Base-by-base conservation (phyloP, 768 basidiomycete genomes). In the Tephrocybe sp. region DNA sequence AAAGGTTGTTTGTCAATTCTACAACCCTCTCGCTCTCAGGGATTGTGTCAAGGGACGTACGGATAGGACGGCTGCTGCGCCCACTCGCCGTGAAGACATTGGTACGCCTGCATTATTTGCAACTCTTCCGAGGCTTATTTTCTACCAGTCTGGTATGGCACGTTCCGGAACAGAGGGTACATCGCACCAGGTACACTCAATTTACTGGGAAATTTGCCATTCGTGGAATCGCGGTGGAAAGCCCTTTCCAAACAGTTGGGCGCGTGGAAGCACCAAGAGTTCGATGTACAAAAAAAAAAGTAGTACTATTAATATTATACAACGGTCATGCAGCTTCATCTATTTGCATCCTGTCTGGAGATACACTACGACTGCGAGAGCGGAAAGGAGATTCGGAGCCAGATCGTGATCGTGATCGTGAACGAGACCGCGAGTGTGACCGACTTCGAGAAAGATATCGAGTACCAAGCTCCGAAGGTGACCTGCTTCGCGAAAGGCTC, bases 51-150 rank as follows among this genome's bases (percentile, higher is more conserved):
- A 88, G 58, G 85, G 84, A 4, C 78, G 83, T 25, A 81, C 77
- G 17, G 89, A 93, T 62, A 80, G 85, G 48, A 70, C 78, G 50
- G 73, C 80, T 47, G 94, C 93, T 9, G 84, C 86, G 9, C 93
- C 93, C 0, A 91, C 88, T n/a, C 84, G 88, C 53, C 85, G 90
- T 49, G 78, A 83, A 56, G 91, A 94, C 64, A 94, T 94, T 49
- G 65, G 91, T 93, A 62, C 67, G 88, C 76, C 18, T 8, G 43
- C 34, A 30, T 14, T 43, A 17, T 36, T 32, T 45, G 37, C 24
- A 21, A 23, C 26, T 45, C 39, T 40, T 41, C 2, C 2, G 11
- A 9, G 30, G 6, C 56, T 37, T 46, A 37, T 40, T 34, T 24
- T 39, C 40, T 12, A 17, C 10, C 56, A 93, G 90, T 83, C 23